Percentiles rank a stretch among this genome's conserved stretches.
Evolutionary conservation across 371 early-diverging fungal genomes (phyloP).

Genomic region (Saksenaea oblongispora): DNA sequence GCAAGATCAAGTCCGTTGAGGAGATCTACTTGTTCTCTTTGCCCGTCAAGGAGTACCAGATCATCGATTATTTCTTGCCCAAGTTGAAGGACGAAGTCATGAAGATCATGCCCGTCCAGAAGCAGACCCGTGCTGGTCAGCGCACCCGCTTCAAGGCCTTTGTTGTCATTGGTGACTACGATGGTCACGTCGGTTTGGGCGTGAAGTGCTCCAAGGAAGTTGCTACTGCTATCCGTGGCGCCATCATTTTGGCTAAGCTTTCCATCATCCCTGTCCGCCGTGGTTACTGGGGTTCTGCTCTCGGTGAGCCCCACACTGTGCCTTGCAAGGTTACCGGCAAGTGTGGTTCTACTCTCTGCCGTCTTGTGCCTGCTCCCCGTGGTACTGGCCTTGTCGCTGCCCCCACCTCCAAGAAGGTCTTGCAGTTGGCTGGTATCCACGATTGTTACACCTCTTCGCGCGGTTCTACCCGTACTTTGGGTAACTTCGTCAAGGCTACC

Average conservation of each 20-base stretch:
- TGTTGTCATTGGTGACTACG: constrained; percentile 95
- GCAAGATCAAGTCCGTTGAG: constrained; percentile 83
- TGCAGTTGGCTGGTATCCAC: constrained; percentile 95
- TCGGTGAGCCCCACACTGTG: constrained; percentile 71
- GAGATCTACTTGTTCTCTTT: constrained; percentile 95
- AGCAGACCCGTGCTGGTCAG: constrained; percentile 99
- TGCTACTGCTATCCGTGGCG: constrained; percentile 96
- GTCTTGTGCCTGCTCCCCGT: constrained; percentile 97
- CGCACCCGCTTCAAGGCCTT: constrained; percentile 99
- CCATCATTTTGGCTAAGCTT: constrained; percentile 97
- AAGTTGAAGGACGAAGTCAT: constrained; percentile 98
- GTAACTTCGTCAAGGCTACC: constrained; percentile 99
- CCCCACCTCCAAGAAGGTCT: constrained; percentile 95
- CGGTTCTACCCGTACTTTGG: constrained; percentile 84
- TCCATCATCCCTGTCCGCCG: constrained; percentile 95
- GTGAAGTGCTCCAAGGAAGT: constrained; percentile 99
- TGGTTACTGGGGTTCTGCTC: constrained; percentile 97
- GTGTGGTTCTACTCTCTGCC: constrained; percentile 84
- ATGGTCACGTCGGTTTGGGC: constrained; percentile 98
- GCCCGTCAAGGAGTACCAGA: constrained; percentile 98
- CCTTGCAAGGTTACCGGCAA: constrained; percentile 32
- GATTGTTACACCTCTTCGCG: constrained; percentile 96
- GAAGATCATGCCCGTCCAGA: constrained; percentile 99
- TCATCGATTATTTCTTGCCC: constrained; percentile 94
- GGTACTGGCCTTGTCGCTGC: constrained; percentile 98